These are phyloP conservation scores for Beta lomatogona DNA, from an alignment of 179 eudicot species.

Conservation along the genomic window DNA sequence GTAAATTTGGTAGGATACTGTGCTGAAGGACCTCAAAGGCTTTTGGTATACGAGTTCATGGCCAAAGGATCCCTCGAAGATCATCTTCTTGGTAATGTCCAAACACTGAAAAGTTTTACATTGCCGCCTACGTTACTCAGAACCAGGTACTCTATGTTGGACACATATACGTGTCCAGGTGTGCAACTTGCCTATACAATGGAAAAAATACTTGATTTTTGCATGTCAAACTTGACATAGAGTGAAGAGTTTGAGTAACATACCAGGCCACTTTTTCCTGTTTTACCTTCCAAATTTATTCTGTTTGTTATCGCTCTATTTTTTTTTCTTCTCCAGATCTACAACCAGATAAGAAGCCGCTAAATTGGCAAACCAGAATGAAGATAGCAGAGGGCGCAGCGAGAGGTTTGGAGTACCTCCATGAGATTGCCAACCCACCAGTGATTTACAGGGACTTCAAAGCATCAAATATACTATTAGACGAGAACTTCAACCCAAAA, in stretches of 20 bases:
- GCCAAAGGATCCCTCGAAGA: conserved; percentile 75
- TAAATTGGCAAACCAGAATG: conserved; percentile 76
- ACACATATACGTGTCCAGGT: no score
- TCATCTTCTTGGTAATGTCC: conserved; percentile 66
- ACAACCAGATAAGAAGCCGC: conserved; percentile 44
- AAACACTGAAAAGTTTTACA: neutral
- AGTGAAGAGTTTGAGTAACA: neutral
- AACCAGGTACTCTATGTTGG: no score
- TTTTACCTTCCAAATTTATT: neutral
- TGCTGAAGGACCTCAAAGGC: conserved; percentile 71
- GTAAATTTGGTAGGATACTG: conserved; percentile 82
- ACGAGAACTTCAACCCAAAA: conserved; percentile 57
- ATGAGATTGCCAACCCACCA: conserved; percentile 69
- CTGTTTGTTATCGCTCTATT: neutral
- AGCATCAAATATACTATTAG: conserved; percentile 70
- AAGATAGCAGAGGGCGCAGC: conserved; percentile 86
- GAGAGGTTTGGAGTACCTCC: conserved; percentile 82
- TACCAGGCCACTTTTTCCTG: neutral
- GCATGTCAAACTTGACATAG: no score
- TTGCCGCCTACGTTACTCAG: neutral
- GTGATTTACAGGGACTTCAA: conserved; percentile 79
- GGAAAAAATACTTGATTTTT: no score
- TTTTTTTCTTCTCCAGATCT: conserved; percentile 38
- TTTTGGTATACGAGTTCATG: conserved; percentile 81
- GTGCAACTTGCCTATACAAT: no score